Conservation (phyloP, 2,329 filamentous ascomycete species). For the Emmonsiellopsis sp. region DNA sequence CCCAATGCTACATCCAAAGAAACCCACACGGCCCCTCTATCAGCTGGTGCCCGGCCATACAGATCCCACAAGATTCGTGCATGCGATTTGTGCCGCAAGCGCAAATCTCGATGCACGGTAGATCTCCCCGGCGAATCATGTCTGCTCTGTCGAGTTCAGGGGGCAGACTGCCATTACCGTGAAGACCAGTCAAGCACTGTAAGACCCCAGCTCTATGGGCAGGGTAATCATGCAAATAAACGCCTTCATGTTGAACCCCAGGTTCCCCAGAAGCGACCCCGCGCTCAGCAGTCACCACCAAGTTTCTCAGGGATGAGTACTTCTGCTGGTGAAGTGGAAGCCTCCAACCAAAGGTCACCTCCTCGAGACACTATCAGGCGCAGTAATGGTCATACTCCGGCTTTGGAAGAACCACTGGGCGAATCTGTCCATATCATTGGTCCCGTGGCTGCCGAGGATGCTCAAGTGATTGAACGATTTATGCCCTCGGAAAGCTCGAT, state of each 20-base stretch:
- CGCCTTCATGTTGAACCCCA: conserved; percentile 10
- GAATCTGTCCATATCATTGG: conserved; percentile 49
- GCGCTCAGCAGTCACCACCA: conserved; percentile 20
- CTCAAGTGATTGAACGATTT: conserved; percentile 52
- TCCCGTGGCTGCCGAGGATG: conserved; percentile 51
- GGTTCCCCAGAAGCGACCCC: conserved; percentile 28
- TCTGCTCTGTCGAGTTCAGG: conserved; percentile 50
- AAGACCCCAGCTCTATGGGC: conserved; percentile 14
- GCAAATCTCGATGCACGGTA: conserved; percentile 54
- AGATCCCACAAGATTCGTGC: conserved; percentile 54
- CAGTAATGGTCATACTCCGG: conserved; percentile 4
- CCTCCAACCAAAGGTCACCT: conserved; percentile 4
- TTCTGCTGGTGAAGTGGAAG: conserved; percentile 11
- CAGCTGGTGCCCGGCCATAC: conserved; percentile 45
- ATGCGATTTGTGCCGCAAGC: conserved; percentile 50
- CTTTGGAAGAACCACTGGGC: conserved; percentile 18
- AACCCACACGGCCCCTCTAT: conserved; percentile 15
- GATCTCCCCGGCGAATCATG: conserved; percentile 46
- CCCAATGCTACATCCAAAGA: neutral
- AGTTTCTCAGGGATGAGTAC: conserved; percentile 12
- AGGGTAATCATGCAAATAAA: neutral
- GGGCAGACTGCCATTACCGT: conserved; percentile 49
- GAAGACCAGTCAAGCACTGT: conserved; percentile 24
- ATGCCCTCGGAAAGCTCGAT: conserved; percentile 37
- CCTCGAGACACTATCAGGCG: neutral